Evolutionary conservation across 306 rosid species (phyloP), one percentile per base, ranked within the genome.

Genomic region (Lablab purpureus): DNA sequence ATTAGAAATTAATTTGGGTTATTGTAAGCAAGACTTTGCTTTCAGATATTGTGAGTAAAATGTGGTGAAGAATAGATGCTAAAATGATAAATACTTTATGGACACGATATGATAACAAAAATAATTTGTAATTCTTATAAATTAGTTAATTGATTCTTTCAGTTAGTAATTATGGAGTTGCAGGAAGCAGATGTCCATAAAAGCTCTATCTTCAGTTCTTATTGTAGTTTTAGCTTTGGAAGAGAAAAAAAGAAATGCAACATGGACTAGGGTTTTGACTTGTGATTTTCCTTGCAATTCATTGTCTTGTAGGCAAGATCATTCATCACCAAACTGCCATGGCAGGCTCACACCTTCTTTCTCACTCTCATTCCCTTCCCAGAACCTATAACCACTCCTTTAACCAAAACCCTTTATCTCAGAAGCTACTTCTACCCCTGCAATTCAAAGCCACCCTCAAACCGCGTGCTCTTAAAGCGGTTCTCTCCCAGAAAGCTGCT

Each of bases 261-360:
- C n/a, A n/a, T 22, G 2, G 14, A 34, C 23, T 14, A 77, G 81
- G 74, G 74, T 78, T 78, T 54, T 68, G 59, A 43, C 46, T n/a
- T n/a, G 4, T 23, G 64, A 54, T 7, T 36, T 73, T 55, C 54
- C 37, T 37, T 54, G n/a, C 56, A 46, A 46, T 25, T 15, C 41
- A 40, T 7, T 3, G n/a, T n/a, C n/a, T n/a, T n/a, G n/a, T n/a
- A n/a, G 34, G 32, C 19, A 41, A 21, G 11, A 40, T 41, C 52
- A 10, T 18, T 12, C 5, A 2, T 8, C 71, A 19, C 37, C 13
- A n/a, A n/a, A 66, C 28, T 65, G 74, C 75, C 18, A 73, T 94
- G 98, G 94, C 94, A 60, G 83, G 91, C 27, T 34, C 92, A 9
- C 80, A 82, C 54, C 81, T 87, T 51, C 52, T 83, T 72, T 84